A percentile compares a stretch with the other conserved stretches of the same genome.
These are phyloP conservation scores for Aspergillus fumigatus DNA, from an alignment of 2,329 filamentous ascomycete genomes.

Conservation along the genomic window DNA sequence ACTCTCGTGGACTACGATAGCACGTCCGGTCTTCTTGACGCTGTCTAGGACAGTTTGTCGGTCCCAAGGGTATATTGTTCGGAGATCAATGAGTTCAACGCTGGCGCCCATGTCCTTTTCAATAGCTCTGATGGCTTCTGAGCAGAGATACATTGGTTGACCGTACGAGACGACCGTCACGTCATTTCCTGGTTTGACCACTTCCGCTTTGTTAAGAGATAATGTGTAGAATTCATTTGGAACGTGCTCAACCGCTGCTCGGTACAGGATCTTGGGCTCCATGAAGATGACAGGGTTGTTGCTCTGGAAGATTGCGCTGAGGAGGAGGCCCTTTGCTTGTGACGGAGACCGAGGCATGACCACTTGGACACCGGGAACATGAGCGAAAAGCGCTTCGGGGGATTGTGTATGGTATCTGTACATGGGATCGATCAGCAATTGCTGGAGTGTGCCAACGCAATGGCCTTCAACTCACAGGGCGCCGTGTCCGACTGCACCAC, in stretches of 20 bases:
- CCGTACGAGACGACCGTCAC: conserved; percentile 85
- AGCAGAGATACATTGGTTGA: conserved; percentile 81
- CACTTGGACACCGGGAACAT: conserved; percentile 79
- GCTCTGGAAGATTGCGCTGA: conserved; percentile 67
- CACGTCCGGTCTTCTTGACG: conserved; percentile 80
- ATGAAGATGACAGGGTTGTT: conserved; percentile 89
- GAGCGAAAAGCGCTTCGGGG: conserved; percentile 81
- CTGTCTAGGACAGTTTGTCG: conserved; percentile 73
- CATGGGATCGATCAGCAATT: neutral
- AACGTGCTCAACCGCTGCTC: conserved; percentile 87
- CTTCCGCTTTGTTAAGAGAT: conserved; percentile 78
- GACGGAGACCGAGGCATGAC: conserved; percentile 80
- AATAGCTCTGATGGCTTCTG: conserved; percentile 68
- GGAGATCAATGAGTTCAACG: conserved; percentile 80
- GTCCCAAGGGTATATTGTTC: conserved; percentile 91
- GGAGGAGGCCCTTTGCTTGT: conserved; percentile 82
- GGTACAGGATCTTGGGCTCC: conserved; percentile 91
- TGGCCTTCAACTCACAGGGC: conserved; percentile 52
- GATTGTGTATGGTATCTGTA: conserved; percentile 75
- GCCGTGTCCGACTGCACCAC: conserved; percentile 83
- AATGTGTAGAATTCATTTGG: conserved; percentile 76
- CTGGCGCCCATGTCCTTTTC: conserved; percentile 71
- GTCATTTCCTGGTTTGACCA: conserved; percentile 74
- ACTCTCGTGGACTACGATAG: conserved; percentile 84
- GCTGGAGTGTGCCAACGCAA: too few species aligned